These are phyloP conservation scores for Neonectria punicea DNA, from an alignment of 2,329 filamentous ascomycete species.

Conservation along the genomic window DNA sequence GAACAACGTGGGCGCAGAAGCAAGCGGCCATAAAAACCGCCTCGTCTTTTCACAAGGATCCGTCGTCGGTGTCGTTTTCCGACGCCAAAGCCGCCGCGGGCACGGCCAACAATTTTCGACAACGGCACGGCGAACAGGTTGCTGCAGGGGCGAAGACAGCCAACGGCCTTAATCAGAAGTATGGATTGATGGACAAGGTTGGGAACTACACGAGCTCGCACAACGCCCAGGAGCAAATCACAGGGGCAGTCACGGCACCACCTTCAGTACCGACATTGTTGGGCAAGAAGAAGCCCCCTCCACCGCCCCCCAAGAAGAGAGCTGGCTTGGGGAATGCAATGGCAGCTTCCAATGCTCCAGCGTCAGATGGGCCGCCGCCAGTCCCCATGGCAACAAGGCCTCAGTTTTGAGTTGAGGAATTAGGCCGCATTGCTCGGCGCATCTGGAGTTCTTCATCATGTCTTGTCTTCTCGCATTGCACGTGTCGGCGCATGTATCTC, in stretches of 20 bases:
- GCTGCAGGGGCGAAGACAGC: conserved; percentile 68
- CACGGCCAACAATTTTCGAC: conserved; percentile 75
- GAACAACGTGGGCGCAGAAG: conserved; percentile 73
- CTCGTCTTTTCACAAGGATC: conserved; percentile 67
- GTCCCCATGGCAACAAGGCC: conserved; percentile 64
- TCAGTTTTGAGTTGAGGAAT: conserved; percentile 49
- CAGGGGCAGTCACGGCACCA: conserved; percentile 16
- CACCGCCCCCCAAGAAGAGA: conserved; percentile 65
- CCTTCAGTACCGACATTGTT: conserved; percentile 35
- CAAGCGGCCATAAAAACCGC: conserved; percentile 72
- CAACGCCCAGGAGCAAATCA: conserved; percentile 27
- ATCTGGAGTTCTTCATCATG: conserved; percentile 19
- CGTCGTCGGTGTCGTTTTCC: conserved; percentile 68
- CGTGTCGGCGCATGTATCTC: not conserved
- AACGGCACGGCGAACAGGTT: conserved; percentile 76
- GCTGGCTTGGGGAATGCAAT: conserved; percentile 47
- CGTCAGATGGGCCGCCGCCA: conserved; percentile 57
- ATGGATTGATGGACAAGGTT: conserved; percentile 60
- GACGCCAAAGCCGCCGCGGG: conserved; percentile 68
- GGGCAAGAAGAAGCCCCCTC: conserved; percentile 65
- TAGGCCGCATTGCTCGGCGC: conserved; percentile 28
- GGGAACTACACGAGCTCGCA: conserved; percentile 41
- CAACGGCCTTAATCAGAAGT: conserved; percentile 69
- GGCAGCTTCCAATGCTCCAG: conserved; percentile 22
- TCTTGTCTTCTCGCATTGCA: not conserved